phyloP scores from a whole-genome alignment of 148 eudicot genomes.

The Polygonum maritimum region DNA sequence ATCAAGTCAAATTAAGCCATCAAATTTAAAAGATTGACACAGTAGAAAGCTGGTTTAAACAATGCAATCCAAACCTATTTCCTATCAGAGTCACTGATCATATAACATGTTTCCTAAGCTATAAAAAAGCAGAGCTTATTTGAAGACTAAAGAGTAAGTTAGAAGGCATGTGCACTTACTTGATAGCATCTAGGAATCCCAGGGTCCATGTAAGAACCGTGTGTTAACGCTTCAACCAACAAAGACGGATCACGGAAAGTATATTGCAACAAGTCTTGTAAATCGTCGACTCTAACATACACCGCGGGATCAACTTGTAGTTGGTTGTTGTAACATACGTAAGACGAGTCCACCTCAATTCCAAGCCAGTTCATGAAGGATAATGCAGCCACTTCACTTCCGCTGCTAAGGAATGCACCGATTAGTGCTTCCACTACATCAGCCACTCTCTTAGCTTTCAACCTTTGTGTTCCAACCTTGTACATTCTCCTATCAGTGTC shows the following conservation, averaged over 20 bases:
- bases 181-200: slow-evolving; percentile 86
- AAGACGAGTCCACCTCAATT: slow-evolving; percentile 43
- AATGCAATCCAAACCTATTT: too few species aligned
- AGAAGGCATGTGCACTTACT: slow-evolving; percentile 24
- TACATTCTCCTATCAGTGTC: slow-evolving; percentile 32
- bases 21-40: too few species aligned
- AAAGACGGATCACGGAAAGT: slow-evolving; percentile 54
- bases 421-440: slow-evolving; percentile 93
- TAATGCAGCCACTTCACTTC: slow-evolving; percentile 64
- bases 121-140: too few species aligned
- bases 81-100: too few species aligned
- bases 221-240: slow-evolving; percentile 81
- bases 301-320: slow-evolving; percentile 29
- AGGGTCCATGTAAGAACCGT: slow-evolving; percentile 85
- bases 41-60: too few species aligned
- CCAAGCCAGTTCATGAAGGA: slow-evolving; percentile 81
- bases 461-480: slow-evolving; percentile 23
- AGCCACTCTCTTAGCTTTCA: slow-evolving; percentile 68
- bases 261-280: slow-evolving; percentile 53
- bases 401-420: slow-evolving; percentile 66
- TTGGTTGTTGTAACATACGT: slow-evolving; percentile 24
- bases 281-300: slow-evolving; percentile 27
- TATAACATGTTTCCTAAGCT: too few species aligned
- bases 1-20: too few species aligned
- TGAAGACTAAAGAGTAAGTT: not conserved